These are phyloP conservation scores for Hawksworthiomyces lignivorus DNA, from an alignment of 2,329 filamentous ascomycete species.

Conservation along the genomic window DNA sequence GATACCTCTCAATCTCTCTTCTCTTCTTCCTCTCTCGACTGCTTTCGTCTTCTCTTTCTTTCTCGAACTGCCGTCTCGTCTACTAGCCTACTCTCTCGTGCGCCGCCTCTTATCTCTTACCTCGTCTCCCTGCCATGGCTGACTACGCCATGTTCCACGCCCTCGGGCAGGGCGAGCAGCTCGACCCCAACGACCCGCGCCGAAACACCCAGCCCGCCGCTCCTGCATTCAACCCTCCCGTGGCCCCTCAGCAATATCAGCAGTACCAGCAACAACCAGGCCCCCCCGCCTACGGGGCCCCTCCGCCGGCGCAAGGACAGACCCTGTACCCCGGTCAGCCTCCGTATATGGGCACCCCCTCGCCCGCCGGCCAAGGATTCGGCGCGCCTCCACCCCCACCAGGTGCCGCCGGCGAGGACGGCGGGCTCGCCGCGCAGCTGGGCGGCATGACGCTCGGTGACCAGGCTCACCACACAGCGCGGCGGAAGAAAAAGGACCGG, in stretches of 20 bases:
- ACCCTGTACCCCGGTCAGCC: constrained; percentile 30
- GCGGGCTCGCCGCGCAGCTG: constrained; percentile 63
- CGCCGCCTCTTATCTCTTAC: background rate
- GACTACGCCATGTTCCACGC: constrained; percentile 46
- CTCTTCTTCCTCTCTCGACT: background rate
- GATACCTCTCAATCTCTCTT: too few species aligned
- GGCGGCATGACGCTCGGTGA: constrained; percentile 62
- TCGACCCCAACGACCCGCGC: constrained; percentile 46
- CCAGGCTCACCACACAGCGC: constrained; percentile 41
- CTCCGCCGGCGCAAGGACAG: constrained; percentile 24
- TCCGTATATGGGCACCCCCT: constrained; percentile 21
- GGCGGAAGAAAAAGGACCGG: constrained; percentile 86
- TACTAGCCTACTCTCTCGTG: background rate
- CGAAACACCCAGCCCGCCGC: constrained; percentile 32
- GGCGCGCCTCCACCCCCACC: constrained; percentile 22
- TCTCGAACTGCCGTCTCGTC: background rate
- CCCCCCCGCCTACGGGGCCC: constrained; percentile 28
- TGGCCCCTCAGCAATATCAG: constrained; percentile 47
- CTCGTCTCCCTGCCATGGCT: constrained; percentile 18
- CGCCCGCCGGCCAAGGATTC: constrained; percentile 16
- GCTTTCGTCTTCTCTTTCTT: background rate
- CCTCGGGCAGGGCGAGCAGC: constrained; percentile 40
- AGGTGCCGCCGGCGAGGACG: constrained; percentile 32
- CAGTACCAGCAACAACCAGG: constrained; percentile 21
- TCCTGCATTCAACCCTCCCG: constrained; percentile 43